Evolutionary conservation across 2,329 filamentous ascomycete genomes (phyloP), one percentile per base, ranked within the genome.

Genomic region (Penicillium sp.): DNA sequence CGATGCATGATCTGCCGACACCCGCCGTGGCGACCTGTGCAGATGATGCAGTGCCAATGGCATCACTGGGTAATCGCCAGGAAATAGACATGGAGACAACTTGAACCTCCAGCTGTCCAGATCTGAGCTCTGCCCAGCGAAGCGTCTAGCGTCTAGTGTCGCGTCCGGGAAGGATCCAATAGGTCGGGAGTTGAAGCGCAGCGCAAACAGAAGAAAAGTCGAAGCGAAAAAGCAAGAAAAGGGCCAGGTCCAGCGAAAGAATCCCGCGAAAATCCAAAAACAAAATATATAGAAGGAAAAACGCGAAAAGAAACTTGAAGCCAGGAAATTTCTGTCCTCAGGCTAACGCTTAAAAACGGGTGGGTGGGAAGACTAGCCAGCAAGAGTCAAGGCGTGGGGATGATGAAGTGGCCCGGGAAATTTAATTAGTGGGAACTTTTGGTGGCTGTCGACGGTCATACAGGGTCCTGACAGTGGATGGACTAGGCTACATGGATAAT

Each of bases 351-450:
- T 43, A 29, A 42, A 36, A 21, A 24, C 20, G 17, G 32, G 30
- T 23, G 40, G 45, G 29, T 17, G 21, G 30, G 20, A 23, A 41
- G 34, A 41, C 29, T 41, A 32, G 30, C 18, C 34, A 36, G 33
- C n/a, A n/a, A n/a, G n/a, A n/a, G n/a, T n/a, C n/a, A n/a, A n/a
- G 18, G 33, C 49, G 23, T 52, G 49, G 36, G 36, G 46, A 49
- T 41, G 52, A 55, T 51, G 52, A 55, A 55, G 47, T 55, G 52
- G 52, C 48, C 30, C 47, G 21, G 47, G 46, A 49, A 53, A 49
- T 49, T 53, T 41, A 51, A 51, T 40, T 40, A 44, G 49, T 23
- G 29, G 27, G 34, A 34, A 41, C 24, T 24, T 36, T 24, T 13
- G n/a, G 24, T 32, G 18, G 27, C 26, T 18, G 27, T 32, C 41